Conservation (phyloP, 495 filamentous ascomycete species). For the Aspergillus steynii region DNA sequence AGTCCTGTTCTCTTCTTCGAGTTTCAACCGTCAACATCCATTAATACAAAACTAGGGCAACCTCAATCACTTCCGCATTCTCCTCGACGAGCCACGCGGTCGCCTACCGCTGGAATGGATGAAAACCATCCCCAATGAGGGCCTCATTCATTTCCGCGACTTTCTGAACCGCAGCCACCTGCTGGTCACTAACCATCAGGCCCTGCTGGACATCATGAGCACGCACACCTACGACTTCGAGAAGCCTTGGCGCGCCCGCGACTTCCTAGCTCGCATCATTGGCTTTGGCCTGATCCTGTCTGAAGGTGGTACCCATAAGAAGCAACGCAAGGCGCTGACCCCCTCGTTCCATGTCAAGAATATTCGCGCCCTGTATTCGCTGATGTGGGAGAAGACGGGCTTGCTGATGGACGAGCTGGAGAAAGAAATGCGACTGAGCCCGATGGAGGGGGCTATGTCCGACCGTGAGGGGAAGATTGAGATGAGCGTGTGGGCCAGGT, state of each 20-base stretch:
- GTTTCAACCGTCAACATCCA: neutral
- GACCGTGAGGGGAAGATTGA: slow-evolving; percentile 58
- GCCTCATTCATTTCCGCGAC: slow-evolving; percentile 75
- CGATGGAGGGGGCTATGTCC: slow-evolving; percentile 41
- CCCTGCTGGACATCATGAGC: slow-evolving; percentile 55
- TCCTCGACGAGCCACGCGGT: slow-evolving; percentile 61
- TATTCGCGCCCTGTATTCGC: slow-evolving; percentile 75
- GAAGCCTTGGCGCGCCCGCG: slow-evolving; percentile 46
- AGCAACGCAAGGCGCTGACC: slow-evolving; percentile 74
- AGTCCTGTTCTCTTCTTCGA: slow-evolving; percentile 14
- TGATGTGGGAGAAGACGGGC: slow-evolving; percentile 70
- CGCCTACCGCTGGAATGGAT: slow-evolving; percentile 66
- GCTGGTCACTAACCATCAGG: slow-evolving; percentile 44
- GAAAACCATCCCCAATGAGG: slow-evolving; percentile 76
- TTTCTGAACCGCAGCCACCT: slow-evolving; percentile 32
- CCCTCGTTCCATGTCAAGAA: slow-evolving; percentile 84
- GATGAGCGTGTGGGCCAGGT: slow-evolving; percentile 65
- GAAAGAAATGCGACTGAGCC: slow-evolving; percentile 37
- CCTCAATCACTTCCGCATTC: slow-evolving; percentile 56
- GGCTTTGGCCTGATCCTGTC: slow-evolving; percentile 78
- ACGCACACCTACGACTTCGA: slow-evolving; percentile 57
- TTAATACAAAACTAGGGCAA: slow-evolving; percentile 34
- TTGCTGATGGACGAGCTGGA: slow-evolving; percentile 40
- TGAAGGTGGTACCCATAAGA: slow-evolving; percentile 74
- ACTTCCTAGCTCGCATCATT: slow-evolving; percentile 65